These are phyloP conservation scores for Eucalyptus guilfoylei DNA, from an alignment of 345 rosid species.

Conservation along the genomic window DNA sequence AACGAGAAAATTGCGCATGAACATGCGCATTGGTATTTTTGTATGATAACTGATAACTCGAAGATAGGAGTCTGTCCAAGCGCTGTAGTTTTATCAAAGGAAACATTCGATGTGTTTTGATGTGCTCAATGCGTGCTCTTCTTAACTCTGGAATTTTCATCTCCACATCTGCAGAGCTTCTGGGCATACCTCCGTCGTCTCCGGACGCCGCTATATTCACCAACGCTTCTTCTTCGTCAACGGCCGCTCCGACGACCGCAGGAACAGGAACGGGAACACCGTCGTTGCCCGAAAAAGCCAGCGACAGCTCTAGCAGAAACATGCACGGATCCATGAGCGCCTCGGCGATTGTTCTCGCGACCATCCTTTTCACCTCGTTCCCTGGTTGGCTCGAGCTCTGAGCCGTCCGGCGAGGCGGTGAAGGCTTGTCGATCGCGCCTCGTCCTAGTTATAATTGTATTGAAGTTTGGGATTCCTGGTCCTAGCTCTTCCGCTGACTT, in stretches of 20 bases:
- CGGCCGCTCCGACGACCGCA: conserved; percentile 12
- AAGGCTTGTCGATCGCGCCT: not conserved
- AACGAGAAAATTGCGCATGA: not conserved
- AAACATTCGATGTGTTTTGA: not conserved
- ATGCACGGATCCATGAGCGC: not conserved
- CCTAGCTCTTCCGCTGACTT: not conserved
- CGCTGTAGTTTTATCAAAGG: not conserved
- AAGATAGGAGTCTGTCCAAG: not conserved
- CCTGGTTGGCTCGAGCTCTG: not conserved
- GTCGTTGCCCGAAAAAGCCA: not conserved
- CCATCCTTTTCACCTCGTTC: conserved; percentile 1
- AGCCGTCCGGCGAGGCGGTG: not conserved
- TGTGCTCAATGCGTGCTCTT: not conserved
- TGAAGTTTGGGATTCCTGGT: not conserved
- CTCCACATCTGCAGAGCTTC: conserved; percentile 34
- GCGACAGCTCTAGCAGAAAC: not conserved
- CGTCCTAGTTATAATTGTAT: not conserved
- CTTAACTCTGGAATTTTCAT: not conserved
- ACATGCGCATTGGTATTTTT: not conserved
- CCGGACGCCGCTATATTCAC: conserved; percentile 70
- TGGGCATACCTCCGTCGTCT: conserved; percentile 70
- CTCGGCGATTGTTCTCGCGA: not conserved
- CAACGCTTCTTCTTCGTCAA: conserved; percentile 10
- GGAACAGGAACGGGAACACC: conserved; percentile 1
- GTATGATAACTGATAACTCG: not conserved